Conservation (phyloP, 306 rosid genomes). For the Ochetophila trinervis region DNA sequence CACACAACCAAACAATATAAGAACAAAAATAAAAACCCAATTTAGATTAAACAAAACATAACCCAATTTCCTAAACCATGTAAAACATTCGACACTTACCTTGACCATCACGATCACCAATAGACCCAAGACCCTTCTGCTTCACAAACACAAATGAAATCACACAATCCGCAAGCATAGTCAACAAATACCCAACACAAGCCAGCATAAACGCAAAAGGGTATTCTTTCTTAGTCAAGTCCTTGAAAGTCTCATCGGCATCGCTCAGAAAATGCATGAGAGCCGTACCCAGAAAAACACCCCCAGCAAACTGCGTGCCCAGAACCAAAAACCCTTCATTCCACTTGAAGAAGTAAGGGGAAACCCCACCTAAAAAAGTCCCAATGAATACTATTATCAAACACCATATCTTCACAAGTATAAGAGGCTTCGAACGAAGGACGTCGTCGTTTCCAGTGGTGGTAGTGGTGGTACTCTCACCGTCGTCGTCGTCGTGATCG, state of each 20-base stretch:
- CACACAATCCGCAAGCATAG: slow-evolving; percentile 60
- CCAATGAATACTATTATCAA: slow-evolving; percentile 51
- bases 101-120: slow-evolving; percentile 36
- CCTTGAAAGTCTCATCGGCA: slow-evolving; percentile 61
- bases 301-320: slow-evolving; percentile 89
- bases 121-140: slow-evolving; percentile 12
- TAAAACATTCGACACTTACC: background rate
- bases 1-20: background rate
- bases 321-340: slow-evolving; percentile 69
- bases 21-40: background rate
- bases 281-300: slow-evolving; percentile 82
- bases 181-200: slow-evolving; percentile 58
- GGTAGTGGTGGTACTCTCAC: background rate
- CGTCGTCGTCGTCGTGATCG: slow-evolving; percentile 28
- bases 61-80: background rate
- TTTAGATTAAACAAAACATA: background rate
- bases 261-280: slow-evolving; percentile 84
- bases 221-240: slow-evolving; percentile 48
- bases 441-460: background rate
- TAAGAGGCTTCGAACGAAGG: slow-evolving; percentile 49
- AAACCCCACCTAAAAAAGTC: slow-evolving; percentile 65
- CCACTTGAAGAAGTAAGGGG: slow-evolving; percentile 71
- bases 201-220: slow-evolving; percentile 87
- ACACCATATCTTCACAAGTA: slow-evolving; percentile 53
- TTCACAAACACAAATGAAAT: slow-evolving; percentile 40